A percentile compares a stretch with the other conserved stretches of the same genome.
phyloP scores from a whole-genome alignment of 164 flowering plant genomes.

The Warburgia ugandensis region DNA sequence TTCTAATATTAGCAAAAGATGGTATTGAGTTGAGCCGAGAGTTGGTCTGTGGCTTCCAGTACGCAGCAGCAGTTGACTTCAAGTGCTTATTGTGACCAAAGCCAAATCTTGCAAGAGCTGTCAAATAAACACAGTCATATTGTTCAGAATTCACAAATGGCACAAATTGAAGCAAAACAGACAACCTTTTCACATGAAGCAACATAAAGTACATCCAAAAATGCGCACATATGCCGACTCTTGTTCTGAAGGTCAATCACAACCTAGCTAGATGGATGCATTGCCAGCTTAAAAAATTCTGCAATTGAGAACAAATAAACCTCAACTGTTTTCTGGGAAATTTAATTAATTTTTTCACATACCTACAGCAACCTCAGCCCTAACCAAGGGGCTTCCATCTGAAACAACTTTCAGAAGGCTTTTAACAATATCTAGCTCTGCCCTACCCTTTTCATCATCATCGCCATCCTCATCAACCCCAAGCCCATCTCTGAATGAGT shows the following conservation, averaged over 20 bases:
- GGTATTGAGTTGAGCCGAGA: slow-evolving; percentile 63
- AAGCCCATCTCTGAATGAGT: slow-evolving; percentile 53
- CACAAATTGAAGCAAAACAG: not conserved
- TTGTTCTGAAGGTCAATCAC: no score
- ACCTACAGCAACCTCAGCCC: slow-evolving; percentile 97
- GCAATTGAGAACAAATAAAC: no score
- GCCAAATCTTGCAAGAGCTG: slow-evolving; percentile 95
- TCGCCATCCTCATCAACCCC: slow-evolving; percentile 70
- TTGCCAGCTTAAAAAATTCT: no score
- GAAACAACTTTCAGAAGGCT: slow-evolving; percentile 68
- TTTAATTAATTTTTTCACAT: slow-evolving; percentile 18
- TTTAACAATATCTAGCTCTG: slow-evolving; percentile 62
- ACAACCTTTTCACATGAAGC: not conserved
- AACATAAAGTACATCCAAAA: not conserved
- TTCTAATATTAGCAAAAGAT: slow-evolving; percentile 51
- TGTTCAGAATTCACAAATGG: not conserved
- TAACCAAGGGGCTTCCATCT: slow-evolving; percentile 95
- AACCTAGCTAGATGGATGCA: no score
- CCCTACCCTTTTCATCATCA: slow-evolving; percentile 80
- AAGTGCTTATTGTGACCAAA: slow-evolving; percentile 85
- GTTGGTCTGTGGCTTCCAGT: slow-evolving; percentile 70
- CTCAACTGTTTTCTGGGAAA: no score
- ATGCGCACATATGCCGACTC: no score
- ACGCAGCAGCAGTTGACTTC: slow-evolving; percentile 79
- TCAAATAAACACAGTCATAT: slow-evolving; percentile 7